Base-by-base conservation (phyloP, 1,139 yeast species). In the Blastobotrys ciferrii region DNA sequence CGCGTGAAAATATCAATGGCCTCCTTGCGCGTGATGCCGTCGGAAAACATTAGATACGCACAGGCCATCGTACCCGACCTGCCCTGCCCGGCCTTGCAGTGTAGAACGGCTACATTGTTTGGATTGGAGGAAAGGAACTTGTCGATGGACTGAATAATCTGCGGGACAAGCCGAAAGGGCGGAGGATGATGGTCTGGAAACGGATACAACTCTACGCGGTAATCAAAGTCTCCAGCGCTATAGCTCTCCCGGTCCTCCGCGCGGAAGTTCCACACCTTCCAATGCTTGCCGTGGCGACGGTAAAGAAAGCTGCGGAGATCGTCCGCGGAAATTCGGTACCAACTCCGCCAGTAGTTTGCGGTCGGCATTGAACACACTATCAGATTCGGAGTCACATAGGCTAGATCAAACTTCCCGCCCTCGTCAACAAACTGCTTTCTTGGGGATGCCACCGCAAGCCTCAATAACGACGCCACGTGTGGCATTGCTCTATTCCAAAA, bases 41-140 rank as follows among this genome's bases (percentile, higher is more conserved):
- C 57, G 45, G 66, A 65, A 43, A 74, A 69, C 76, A 89, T 81
- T 52, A 91, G 64, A 59, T 81, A 85, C 0, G 91, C 87, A 57
- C 89, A 80, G 2, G 78, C 77, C 2, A 87, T 68, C 0, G 91
- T 78, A 0, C 98, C 98, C 0, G 95, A 82, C 31, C 98, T 70
- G 0, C 98, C 98, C 63, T 88, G 91, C 0, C 98, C 98, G 51
- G 88, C 89, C 59, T 86, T 83, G 62, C 98, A 92, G 62, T 92
- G 98, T 7, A 91, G 66, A 0, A 89, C 76, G 0, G 86, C 94
- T 1, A 82, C 81, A 53, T 77, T 75, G 0, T 63, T 51, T 0
- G 62, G 46, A 32, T 63, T 61, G 3, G 58, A 56, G 1, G 53
- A 25, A 30, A 84, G 60, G 54, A 66, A 83, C 0, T 58, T 55